These are phyloP conservation scores for Suillus variegatus DNA, from an alignment of 768 basidiomycete species.

Conservation along the genomic window DNA sequence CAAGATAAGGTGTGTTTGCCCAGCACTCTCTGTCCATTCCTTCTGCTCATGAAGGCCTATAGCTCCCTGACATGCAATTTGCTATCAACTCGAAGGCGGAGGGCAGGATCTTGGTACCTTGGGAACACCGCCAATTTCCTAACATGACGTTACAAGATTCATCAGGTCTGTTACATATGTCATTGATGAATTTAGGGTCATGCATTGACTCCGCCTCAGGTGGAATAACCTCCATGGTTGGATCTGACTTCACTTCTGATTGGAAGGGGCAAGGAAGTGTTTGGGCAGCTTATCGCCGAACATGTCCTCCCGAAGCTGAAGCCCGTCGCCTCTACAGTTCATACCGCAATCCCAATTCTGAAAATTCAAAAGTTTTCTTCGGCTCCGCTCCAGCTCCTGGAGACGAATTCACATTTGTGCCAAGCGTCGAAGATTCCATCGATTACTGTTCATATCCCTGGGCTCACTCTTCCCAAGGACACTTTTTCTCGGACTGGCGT, in stretches of 20 bases:
- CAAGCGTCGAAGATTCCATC: constrained; percentile 58
- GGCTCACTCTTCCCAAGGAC: constrained; percentile 86
- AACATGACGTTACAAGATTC: constrained; percentile 58
- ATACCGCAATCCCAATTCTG: constrained; percentile 50
- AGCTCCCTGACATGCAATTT: constrained; percentile 95
- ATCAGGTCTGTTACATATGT: constrained; percentile 25
- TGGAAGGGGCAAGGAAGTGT: constrained; percentile 85
- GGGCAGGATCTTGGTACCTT: constrained; percentile 89
- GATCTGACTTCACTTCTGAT: constrained; percentile 69
- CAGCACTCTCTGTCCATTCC: background rate
- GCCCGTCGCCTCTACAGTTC: constrained; percentile 86
- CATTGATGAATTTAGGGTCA: background rate
- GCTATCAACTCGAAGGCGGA: constrained; percentile 93
- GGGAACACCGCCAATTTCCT: constrained; percentile 78
- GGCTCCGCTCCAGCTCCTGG: constrained; percentile 33
- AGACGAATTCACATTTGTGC: constrained; percentile 65
- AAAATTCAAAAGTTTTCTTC: constrained; percentile 28
- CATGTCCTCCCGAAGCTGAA: constrained; percentile 75
- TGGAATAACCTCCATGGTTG: constrained; percentile 59
- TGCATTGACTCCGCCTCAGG: constrained; percentile 29
- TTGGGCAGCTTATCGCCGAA: constrained; percentile 95
- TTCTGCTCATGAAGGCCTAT: background rate
- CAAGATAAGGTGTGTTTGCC: constrained; percentile 51
- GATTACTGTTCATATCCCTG: constrained; percentile 85
- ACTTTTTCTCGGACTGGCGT: constrained; percentile 97